Evolutionary conservation across 352 stramenopile genomes (phyloP).

Genomic region (Blastocystis sp.): DNA sequence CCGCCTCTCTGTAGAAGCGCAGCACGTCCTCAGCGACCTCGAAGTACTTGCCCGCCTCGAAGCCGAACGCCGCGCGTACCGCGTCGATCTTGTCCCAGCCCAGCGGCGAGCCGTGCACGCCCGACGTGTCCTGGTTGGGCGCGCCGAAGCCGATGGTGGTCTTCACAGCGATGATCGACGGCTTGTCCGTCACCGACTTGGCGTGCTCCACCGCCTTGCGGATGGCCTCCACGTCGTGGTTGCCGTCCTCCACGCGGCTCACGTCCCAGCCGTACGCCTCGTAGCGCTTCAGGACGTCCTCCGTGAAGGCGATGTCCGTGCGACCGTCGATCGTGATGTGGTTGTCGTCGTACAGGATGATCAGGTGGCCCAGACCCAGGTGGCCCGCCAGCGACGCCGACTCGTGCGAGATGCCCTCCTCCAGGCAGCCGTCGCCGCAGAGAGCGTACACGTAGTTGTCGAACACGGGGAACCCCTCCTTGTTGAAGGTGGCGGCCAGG

Average conservation of each 20-base stretch:
- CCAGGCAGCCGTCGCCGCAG: constrained; percentile 95
- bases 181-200: constrained; percentile 88
- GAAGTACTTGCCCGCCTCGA: constrained; percentile 87
- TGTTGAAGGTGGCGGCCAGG: constrained; percentile 95
- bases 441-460: constrained; percentile 98
- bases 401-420: constrained; percentile 94
- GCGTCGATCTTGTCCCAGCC: constrained; percentile 85
- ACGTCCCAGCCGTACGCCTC: constrained; percentile 97
- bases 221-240: constrained; percentile 86
- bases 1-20: constrained; percentile 71
- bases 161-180: constrained; percentile 95
- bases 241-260: constrained; percentile 87
- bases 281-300: constrained; percentile 94
- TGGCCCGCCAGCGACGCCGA: constrained; percentile 91
- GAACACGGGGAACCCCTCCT: constrained; percentile 86
- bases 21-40: constrained; percentile 67
- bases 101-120: constrained; percentile 93
- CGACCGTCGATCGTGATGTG: constrained; percentile 97
- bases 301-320: constrained; percentile 92
- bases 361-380: constrained; percentile 93
- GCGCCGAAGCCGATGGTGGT: constrained; percentile 92
- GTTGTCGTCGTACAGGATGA: constrained; percentile 99
- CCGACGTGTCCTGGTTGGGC: constrained; percentile 83
- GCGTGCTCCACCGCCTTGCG: constrained; percentile 86
- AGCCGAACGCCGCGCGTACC: constrained; percentile 82